phyloP scores from a whole-genome alignment of 2,329 filamentous ascomycete species.

The Thelonectria rubi region DNA sequence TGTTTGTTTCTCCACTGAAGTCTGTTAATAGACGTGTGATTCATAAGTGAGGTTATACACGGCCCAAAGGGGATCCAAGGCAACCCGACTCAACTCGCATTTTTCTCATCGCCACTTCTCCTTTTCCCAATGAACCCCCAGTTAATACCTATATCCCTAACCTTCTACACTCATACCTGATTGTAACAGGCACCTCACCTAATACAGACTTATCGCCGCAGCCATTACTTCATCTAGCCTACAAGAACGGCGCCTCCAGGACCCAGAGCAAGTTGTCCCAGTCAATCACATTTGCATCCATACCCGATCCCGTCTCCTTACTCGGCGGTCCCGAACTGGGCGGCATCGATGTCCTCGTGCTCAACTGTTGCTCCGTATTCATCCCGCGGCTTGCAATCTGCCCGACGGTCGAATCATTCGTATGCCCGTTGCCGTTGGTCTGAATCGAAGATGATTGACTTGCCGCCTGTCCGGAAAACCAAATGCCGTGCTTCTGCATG shows the following conservation, averaged over 20 bases:
- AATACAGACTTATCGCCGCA: too few species aligned
- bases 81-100: too few species aligned
- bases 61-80: too few species aligned
- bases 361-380: neutral
- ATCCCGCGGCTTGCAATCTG: neutral
- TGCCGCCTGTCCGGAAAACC: conserved; percentile 16
- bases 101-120: too few species aligned
- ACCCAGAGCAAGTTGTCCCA: conserved; percentile 1
- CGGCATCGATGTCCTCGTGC: neutral
- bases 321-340: neutral
- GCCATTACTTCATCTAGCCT: too few species aligned
- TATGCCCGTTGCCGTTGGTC: neutral
- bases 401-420: neutral
- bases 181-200: too few species aligned
- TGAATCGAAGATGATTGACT: neutral
- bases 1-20: too few species aligned
- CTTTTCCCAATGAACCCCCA: too few species aligned
- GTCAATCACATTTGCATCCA: neutral
- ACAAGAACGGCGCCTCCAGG: conserved; percentile 57
- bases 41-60: too few species aligned
- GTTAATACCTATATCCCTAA: too few species aligned
- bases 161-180: too few species aligned
- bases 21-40: too few species aligned
- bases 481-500: conserved; percentile 45
- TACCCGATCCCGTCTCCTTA: neutral